Base-by-base conservation (phyloP, 2,329 filamentous ascomycete genomes). In the Microdochium bolleyi region DNA sequence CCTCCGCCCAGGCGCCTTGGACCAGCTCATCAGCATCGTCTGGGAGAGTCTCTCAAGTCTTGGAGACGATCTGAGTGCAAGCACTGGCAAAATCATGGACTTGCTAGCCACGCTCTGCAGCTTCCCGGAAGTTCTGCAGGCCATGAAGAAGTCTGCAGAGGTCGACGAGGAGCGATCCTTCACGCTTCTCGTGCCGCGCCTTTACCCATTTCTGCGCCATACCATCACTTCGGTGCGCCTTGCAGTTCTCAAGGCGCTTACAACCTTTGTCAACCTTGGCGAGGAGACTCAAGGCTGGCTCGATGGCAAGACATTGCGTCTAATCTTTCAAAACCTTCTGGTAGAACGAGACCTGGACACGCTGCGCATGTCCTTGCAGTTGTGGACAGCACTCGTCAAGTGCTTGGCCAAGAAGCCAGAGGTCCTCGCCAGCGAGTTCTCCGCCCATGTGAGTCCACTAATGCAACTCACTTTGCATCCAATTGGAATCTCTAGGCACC, bases 81-180 rank as follows among this genome's bases (percentile, higher is more conserved):
- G 94, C 67, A 99, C 95, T 10, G 94, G 94, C 49, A 95, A 91
- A 53, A 95, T 99, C 52, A 99, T 99, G 95, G 95, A 99, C 67
- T 80, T 99, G 41, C 78, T 99, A 19, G 94, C 95, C 14, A 97
- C 94, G 55, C 82, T 99, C 2, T 99, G 94, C 73, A 88, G 91
- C 57, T 99, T 96, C 73, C 89, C 89, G 0, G 83, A 96, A 71
- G 92, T 97, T 8, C 73, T 99, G 30, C 84, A 92, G 55, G 88
- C 92, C 14, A 99, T 99, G 94, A 95, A 95, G 70, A 74, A 77
- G 27, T 96, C 95, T 53, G 92, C 92, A 8, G 83, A 84, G 8
- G 79, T 87, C 61, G 88, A 96, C 62, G 81, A 89, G 13, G 87
- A 92, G 60, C 87, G 92, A 52, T 96, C 92, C 1, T 99, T 99